Evolutionary conservation across 306 rosid species (phyloP), one percentile per base, ranked within the genome.

Genomic region (Rosa lucieae): DNA sequence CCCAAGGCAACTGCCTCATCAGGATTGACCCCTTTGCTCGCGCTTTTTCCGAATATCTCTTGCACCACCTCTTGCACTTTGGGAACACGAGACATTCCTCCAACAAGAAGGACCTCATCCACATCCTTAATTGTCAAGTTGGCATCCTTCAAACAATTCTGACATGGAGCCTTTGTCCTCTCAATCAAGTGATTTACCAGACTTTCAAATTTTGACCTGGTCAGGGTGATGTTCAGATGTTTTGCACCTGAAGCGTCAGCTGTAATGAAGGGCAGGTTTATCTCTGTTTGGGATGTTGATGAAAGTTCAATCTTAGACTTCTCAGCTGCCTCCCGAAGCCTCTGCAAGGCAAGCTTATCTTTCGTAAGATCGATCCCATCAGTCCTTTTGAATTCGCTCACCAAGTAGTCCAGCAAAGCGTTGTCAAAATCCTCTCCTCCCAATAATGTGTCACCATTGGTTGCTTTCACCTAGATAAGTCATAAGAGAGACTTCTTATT

Each of bases 371-470:
- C 91, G 15, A 85, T 81, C 23, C 76, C 67, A 81, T 86, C 89
- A 0, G 83, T 70, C 70, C 80, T 82, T 83, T 79, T 86, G 72
- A 86, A 85, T 29, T 84, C 89, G 13, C 21, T 82, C 48, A 88
- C 88, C 21, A 88, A 65, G 43, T 44, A 88, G 42, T 88, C 88
- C 80, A 88, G 67, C 5, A 88, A 72, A 23, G 89, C 83, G 80
- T 88, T 86, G 80, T 88, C 91, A 67, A 88, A 88, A 44, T 88
- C 91, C 58, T 88, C 89, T 74, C 91, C 91, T 66, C 91, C 91
- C 82, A 88, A 82, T 78, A 85, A 86, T 15, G 91, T 88, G 72
- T 86, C 91, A 0, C 91, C 91, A 67, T 86, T 88, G 66, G 91
- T 88, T 39, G 91, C 89, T 86, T 52, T 52, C 20, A 52, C 58